These are phyloP conservation scores for Pestalotiopsis sp. DNA, from an alignment of 2,329 filamentous ascomycete species.

Conservation along the genomic window DNA sequence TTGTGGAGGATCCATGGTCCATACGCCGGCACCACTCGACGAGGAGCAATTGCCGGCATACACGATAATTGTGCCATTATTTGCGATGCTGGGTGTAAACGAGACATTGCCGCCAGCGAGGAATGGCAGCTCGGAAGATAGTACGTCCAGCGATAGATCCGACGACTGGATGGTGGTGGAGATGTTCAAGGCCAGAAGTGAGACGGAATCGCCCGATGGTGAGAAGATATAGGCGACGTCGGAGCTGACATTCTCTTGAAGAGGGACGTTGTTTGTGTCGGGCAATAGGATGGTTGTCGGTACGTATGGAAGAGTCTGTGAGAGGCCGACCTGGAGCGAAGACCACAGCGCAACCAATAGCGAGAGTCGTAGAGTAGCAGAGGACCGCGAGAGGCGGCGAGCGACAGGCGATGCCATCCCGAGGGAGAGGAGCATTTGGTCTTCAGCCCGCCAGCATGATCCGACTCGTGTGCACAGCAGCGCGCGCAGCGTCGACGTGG, in stretches of 20 bases:
- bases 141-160: constrained; percentile 43
- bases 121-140: constrained; percentile 67
- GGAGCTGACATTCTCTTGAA: constrained; percentile 32
- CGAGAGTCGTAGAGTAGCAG: constrained; percentile 24
- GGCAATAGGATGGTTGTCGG: constrained; percentile 73
- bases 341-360: constrained; percentile 21
- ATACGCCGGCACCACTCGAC: constrained; percentile 59
- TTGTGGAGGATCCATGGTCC: constrained; percentile 62
- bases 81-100: constrained; percentile 70
- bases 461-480: constrained; percentile 1
- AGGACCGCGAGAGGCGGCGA: constrained; percentile 11
- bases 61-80: constrained; percentile 71
- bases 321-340: constrained; percentile 28
- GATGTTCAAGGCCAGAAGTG: constrained; percentile 69
- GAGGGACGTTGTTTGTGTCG: constrained; percentile 43
- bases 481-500: background rate
- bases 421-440: constrained; percentile 11
- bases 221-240: constrained; percentile 72
- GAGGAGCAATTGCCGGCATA: constrained; percentile 73
- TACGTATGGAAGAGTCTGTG: constrained; percentile 70
- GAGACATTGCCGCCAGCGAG: constrained; percentile 53
- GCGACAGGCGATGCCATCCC: constrained; percentile 25
- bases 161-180: constrained; percentile 57
- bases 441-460: constrained; percentile 10
- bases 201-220: constrained; percentile 47